Evolutionary conservation across 1,139 yeast species (phyloP).

Genomic region (Meyerozyma elateridarum): DNA sequence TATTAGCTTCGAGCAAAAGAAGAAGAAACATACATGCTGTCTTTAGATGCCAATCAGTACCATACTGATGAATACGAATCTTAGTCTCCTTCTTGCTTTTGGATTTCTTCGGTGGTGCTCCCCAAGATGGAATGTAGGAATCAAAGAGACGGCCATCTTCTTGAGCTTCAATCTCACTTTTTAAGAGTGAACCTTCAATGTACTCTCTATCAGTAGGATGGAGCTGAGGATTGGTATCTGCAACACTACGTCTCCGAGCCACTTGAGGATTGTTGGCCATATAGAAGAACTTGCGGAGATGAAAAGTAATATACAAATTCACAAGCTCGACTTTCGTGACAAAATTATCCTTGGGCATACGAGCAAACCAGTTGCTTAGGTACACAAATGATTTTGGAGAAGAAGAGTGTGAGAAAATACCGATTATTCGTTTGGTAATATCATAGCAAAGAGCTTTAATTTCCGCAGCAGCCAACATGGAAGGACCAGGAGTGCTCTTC

Average conservation of each 20-base stretch:
- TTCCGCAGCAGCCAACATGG: constrained; percentile 46
- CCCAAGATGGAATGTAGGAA: constrained; percentile 7
- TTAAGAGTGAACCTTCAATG: constrained; percentile 13
- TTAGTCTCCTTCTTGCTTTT: constrained; percentile 31
- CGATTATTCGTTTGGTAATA: constrained; percentile 60
- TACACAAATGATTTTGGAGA: constrained; percentile 35
- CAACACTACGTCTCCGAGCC: constrained; percentile 12
- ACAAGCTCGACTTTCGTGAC: constrained; percentile 46
- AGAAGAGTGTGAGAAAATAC: constrained; percentile 54
- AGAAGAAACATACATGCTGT: constrained; percentile 61
- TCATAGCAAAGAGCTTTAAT: constrained; percentile 57
- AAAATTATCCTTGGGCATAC: constrained; percentile 37
- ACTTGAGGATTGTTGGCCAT: constrained; percentile 31
- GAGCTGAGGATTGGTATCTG: constrained; percentile 4
- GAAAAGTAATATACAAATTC: constrained; percentile 64
- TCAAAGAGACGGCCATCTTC: constrained; percentile 6
- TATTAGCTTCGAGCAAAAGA: constrained; percentile 52
- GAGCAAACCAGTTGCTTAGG: constrained; percentile 56
- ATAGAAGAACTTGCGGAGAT: constrained; percentile 39
- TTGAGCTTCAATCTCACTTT: constrained; percentile 15
- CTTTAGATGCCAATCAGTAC: constrained; percentile 75
- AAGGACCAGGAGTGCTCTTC: constrained; percentile 13
- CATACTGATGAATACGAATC: constrained; percentile 60
- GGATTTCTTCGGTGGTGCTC: constrained; percentile 12
- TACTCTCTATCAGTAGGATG: constrained; percentile 12